Base-by-base conservation (phyloP, 2,329 filamentous ascomycete genomes). In the Aspergillus sp. region DNA sequence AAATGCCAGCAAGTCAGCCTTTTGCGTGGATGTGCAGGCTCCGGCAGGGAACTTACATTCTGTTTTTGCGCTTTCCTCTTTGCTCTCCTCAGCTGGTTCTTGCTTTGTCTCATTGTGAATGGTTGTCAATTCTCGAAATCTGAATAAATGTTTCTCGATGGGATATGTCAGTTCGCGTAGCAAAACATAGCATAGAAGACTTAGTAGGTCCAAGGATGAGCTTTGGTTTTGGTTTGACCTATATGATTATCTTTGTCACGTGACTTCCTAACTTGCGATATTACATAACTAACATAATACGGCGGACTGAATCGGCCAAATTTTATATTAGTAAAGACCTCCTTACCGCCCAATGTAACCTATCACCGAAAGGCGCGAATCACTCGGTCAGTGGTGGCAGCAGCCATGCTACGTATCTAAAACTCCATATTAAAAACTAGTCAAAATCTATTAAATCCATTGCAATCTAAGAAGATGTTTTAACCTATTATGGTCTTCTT, bases 31-130 rank as follows among this genome's bases (percentile, higher is more conserved):
- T 26, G 9, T 28, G 33, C 9, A 32, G 19, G 19, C 19, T 19
- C 19, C n/a, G 36, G 8, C 4, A 7, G 28, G 19, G 7, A 26
- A n/a, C 65, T 73, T 66, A 78, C 72, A 56, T 80, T 70, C 61
- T 82, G 82, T 73, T 94, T 94, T 64, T 88, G 81, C 60, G 88
- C 86, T 82, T 95, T 96, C 80, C 93, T 95, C 76, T 91, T 90
- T 42, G 88, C 86, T 67, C 91, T 83, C 67, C 89, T 81, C 75
- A 90, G 84, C 71, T 94, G 88, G 71, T 96, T 96, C 76, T 96
- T 97, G 66, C 85, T 89, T 74, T 85, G 82, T 74, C 91, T 94
- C 65, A 65, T 64, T 41, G 55, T 59, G 27, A 41, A 19, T 19
- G 19, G 19, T 19, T 19, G 19, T 19, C 19, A 19, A 19, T 19